Evolutionary conservation across 306 rosid genomes (phyloP), one percentile per base, ranked within the genome.

Genomic region (Abrus precatorius): DNA sequence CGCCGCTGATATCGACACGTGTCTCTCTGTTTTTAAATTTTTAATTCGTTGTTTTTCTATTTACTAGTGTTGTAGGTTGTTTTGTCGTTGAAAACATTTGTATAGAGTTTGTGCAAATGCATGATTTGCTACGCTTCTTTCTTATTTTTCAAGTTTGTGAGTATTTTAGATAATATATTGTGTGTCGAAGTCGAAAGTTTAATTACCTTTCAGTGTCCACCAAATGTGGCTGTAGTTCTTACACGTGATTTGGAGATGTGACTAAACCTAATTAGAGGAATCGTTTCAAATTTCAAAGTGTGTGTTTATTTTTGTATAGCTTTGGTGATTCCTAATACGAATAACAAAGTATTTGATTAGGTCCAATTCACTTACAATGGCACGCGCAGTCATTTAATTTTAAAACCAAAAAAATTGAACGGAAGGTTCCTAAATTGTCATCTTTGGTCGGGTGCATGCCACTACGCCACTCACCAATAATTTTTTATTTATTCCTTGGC

Each of bases 281-380:
- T 61, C 52, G 45, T 20, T 20, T 20, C 20, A 20, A 20, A 7
- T 61, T 41, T n/a, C 20, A 52, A 54, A 38, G 2, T 1, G 32
- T 0, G n/a, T 1, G 5, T 30, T 75, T 29, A 12, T 11, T 75
- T 75, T 50, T 38, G 20, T 34, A 50, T 33, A 52, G 5, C 38
- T 52, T 67, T 55, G 49, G 41, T 28, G 59, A 47, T 59, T 44
- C 8, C 12, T 30, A 47, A 14, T 48, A 14, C 28, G 1, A 47
- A 5, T 6, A 59, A 45, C 8, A 36, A 60, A 38, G 27, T 30
- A 32, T 36, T 54, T 29, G 48, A 82, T 82, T 29, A 56, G 38
- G 81, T 82, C 67, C 11, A 38, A 49, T 75, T 69, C 49, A 9
- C 48, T 62, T 52, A 5, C 45, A 47, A 67, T 67, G 71, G 40